Conservation (phyloP, 1,284 basidiomycete species). For the Moesziomyces sp. region DNA sequence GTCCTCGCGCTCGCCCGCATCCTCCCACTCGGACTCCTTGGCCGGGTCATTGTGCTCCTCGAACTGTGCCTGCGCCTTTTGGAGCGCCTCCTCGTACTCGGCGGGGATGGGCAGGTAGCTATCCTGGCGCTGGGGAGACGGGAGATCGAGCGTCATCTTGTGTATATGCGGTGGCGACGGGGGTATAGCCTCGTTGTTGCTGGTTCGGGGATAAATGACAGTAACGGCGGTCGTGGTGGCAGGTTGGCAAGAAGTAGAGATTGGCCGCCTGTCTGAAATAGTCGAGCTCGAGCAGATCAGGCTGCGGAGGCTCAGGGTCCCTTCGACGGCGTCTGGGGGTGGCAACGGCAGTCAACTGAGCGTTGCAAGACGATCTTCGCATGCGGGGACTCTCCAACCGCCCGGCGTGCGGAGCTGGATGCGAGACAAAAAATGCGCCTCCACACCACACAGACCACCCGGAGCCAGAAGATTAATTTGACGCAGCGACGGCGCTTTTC, state of each 20-base stretch:
- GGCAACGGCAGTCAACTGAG: background rate
- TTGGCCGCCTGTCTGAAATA: background rate
- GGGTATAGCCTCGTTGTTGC: background rate
- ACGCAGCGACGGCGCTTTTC: background rate
- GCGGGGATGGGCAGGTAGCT: conserved; percentile 43
- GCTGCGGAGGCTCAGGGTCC: background rate
- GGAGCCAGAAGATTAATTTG: background rate
- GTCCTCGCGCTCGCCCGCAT: conserved; percentile 55
- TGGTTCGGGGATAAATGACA: background rate
- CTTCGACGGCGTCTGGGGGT: too few relatives aligned
- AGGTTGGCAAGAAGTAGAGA: background rate
- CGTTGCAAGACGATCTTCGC: background rate
- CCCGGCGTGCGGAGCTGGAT: background rate
- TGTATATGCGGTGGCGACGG: background rate
- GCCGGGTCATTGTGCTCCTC: conserved; percentile 38
- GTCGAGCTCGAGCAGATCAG: background rate
- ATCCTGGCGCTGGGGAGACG: conserved; percentile 21
- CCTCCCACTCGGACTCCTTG: conserved; percentile 55
- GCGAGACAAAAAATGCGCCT: background rate
- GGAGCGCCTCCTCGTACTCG: conserved; percentile 49
- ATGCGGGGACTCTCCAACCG: background rate
- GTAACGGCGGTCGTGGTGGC: background rate
- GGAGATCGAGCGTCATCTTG: conserved; percentile 59
- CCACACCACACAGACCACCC: background rate
- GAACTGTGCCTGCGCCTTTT: conserved; percentile 48